Evolutionary conservation across 495 filamentous ascomycete genomes (phyloP).

Genomic region (Peziza echinospora): DNA sequence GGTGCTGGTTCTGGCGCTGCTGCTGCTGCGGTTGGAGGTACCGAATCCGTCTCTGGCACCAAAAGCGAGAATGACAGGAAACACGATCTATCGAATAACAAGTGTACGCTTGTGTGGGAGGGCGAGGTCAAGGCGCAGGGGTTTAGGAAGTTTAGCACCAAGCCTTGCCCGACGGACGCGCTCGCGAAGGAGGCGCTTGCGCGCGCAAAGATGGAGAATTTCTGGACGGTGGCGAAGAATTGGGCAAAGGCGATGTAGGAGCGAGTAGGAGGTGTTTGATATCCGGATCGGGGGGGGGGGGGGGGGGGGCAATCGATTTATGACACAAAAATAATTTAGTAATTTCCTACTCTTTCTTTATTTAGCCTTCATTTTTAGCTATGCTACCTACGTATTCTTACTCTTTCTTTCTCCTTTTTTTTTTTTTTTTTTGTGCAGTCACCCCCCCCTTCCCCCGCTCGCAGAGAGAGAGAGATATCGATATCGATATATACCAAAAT

Average conservation of each 20-base stretch:
- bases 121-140: conserved; percentile 54
- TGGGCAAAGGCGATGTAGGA: not conserved
- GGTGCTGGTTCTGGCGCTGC: conserved; percentile 1
- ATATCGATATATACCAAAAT: no score
- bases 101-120: conserved; percentile 66
- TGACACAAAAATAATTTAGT: no score
- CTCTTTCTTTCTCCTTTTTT: no score
- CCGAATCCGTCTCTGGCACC: no score
- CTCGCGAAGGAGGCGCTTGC: conserved; percentile 63
- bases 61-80: conserved; percentile 42
- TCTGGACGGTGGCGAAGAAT: conserved; percentile 86
- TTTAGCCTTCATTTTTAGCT: no score
- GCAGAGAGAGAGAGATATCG: no score
- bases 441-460: no score
- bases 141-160: conserved; percentile 70
- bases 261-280: not conserved
- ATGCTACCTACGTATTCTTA: no score
- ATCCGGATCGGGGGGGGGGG: no score
- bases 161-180: conserved; percentile 70
- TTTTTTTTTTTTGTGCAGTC: no score
- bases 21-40: conserved; percentile 8
- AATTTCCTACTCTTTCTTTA: no score
- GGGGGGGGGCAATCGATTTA: no score
- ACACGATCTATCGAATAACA: conserved; percentile 54
- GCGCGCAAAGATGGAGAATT: conserved; percentile 74